Base-by-base conservation (phyloP, 805 yeast species). In the Hanseniaspora lachancei region DNA sequence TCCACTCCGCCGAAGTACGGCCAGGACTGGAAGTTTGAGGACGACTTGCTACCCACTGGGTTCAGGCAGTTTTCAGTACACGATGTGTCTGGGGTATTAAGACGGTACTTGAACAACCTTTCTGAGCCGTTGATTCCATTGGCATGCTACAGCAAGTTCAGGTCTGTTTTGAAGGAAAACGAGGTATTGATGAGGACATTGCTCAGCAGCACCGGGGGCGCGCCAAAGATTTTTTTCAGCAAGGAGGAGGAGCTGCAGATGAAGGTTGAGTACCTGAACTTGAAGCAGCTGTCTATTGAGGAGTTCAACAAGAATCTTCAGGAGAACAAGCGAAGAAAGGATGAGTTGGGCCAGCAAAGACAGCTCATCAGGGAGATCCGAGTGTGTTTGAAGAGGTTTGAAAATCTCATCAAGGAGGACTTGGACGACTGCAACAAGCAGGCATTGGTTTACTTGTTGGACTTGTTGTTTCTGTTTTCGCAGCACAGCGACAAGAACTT, bases 41-140 rank as follows among this genome's bases (percentile, higher is more conserved):
- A 32, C 1, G 56, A 53, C 32, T 13, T 53, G n/a, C 34, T 46
- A 21, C 47, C 50, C 24, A 46, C 27, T 21, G 56, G 56, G 91
- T 95, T 0, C 27, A 53, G 27, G 47, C 29, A 39, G 23, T 93
- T 80, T 70, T 87, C 89, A 0, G 97, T 91, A 13, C 98, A 93
- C 70, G 99, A 93, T 68, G 97, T 96, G 1, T 95, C 97, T 1
- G 86, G 93, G 20, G 74, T 93, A 23, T 77, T 93, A 57, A 77
- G 97, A 66, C 74, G 98, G 57, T 93, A 79, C 66, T 74, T 93
- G 59, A 88, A 89, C 64, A 82, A 88, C 47, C 75, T 93, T 56
- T 95, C 96, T 0, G 97, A 93, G 64, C 97, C 97, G 0, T 74
- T 93, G 56, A 81, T 93, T 21, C 96, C 97, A 0, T 72, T 87